Conservation (phyloP, 2,329 filamentous ascomycete genomes). For the Fusarium paranaense region DNA sequence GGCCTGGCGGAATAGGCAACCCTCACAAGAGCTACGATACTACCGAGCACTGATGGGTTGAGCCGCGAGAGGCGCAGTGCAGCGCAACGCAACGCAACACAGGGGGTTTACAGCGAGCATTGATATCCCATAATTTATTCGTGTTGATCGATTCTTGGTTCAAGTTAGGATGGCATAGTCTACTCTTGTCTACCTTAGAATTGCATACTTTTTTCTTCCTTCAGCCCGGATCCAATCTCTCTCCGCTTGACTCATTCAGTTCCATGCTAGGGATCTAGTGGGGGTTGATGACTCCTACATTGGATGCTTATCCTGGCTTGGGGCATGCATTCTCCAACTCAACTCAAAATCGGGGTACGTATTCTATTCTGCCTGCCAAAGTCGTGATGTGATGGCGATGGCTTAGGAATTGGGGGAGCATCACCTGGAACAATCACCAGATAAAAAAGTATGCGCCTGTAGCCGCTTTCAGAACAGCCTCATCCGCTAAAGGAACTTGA, state of each 20-base stretch:
- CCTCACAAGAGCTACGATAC: slow-evolving; percentile 55
- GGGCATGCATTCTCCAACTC: neutral
- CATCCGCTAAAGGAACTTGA: neutral
- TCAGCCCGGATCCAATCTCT: neutral
- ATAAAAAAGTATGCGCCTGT: neutral
- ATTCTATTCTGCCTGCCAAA: neutral
- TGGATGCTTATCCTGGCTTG: neutral
- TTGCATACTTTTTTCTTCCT: slow-evolving; percentile 13
- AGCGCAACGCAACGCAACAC: neutral
- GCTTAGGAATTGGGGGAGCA: neutral
- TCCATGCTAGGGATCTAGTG: slow-evolving; percentile 11
- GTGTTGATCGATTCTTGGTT: slow-evolving; percentile 25
- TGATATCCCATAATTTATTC: slow-evolving; percentile 34
- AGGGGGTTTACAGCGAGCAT: slow-evolving; percentile 34
- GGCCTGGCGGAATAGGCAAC: slow-evolving; percentile 62
- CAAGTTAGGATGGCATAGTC: slow-evolving; percentile 22
- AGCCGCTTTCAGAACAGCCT: neutral
- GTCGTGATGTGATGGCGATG: neutral
- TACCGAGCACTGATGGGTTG: slow-evolving; percentile 27
- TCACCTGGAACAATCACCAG: neutral
- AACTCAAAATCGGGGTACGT: neutral
- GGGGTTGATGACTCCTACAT: slow-evolving; percentile 33
- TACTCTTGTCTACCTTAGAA: slow-evolving; percentile 17
- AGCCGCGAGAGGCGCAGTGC: neutral
- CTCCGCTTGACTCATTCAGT: slow-evolving; percentile 17